Base-by-base conservation (phyloP, 2,329 filamentous ascomycete genomes). In the Colletotrichum sp. region DNA sequence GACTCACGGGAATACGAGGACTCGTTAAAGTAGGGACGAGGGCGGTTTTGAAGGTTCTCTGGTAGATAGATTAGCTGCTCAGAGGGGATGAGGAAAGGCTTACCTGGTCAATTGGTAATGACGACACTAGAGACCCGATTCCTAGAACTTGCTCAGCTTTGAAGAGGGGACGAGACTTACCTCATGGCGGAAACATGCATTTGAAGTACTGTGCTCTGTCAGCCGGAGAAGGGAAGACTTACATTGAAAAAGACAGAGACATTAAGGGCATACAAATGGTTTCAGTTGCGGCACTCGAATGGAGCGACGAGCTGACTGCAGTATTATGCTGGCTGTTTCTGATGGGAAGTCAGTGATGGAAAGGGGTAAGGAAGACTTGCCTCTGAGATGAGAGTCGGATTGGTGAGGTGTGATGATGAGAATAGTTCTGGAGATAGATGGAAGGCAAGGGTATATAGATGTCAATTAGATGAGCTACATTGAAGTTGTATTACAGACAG, bases 191-290 rank as follows among this genome's bases (percentile, higher is more conserved):
- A 52, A 21, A 12, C 6, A 24, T 21, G 4, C 43, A 52, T 21
- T 21, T n/a, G 14, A 52, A 52, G n/a, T 52, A 21, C 43, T 52
- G 43, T 52, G n/a, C n/a, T 21, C n/a, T 52, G 43, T 52, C 16
- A 52, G 43, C 7, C 10, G n/a, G 4, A 52, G 43, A 24, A 52
- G 43, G 43, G 43, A 4, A 52, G 43, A 21, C 43, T 7, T 1
- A 21, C 43, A 1, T 21, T 13, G n/a, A 2, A 0, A 10, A 1
- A 52, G 1, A 13, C 43, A 24, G 3, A 52, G 12, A 52, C 5
- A 52, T 52, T 21, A 13, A 52, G n/a, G 3, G 6, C 43, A 52
- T 13, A 13, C n/a, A 5, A 52, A 52, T 13, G 9, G 10, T 13
- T 24, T 13, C 6, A 21, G 43, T 52, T 12, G n/a, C 5, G 43